Percentiles rank a stretch among this genome's conserved stretches.
Evolutionary conservation across 345 rosid genomes (phyloP).

Genomic region (Dipteronia dyeriana): DNA sequence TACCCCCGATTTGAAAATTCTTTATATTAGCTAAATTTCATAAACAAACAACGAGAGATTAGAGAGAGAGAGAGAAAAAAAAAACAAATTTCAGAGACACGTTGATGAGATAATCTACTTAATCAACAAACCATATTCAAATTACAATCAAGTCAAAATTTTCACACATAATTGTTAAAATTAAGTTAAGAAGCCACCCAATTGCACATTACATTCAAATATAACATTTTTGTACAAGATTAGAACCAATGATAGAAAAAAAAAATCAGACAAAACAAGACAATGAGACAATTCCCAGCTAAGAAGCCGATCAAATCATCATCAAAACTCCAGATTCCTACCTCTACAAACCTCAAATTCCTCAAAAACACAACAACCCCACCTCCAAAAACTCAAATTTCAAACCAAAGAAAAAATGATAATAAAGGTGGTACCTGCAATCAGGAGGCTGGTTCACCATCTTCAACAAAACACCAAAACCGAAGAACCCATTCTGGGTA

Average conservation of each 20-base stretch:
- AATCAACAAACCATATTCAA: slow-evolving; percentile 7
- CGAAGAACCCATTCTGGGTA: slow-evolving; percentile 31
- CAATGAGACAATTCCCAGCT: slow-evolving; percentile 22
- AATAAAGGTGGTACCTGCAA: slow-evolving; percentile 25
- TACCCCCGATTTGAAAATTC: slow-evolving; percentile 8
- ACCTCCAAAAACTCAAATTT: slow-evolving; percentile 14
- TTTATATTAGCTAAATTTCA: not conserved
- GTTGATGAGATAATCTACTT: slow-evolving; percentile 11
- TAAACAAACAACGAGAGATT: not conserved
- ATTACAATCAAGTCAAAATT: not conserved
- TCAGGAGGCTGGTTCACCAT: slow-evolving; percentile 26
- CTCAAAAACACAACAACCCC: not conserved
- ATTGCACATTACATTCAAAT: not conserved
- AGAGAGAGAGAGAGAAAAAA: not conserved
- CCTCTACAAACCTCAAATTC: not conserved
- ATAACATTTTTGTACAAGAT: not conserved
- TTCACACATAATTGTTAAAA: not conserved
- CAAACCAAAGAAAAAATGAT: not conserved
- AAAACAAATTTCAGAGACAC: slow-evolving; percentile 6
- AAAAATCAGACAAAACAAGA: not conserved
- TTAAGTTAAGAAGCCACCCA: slow-evolving; percentile 21
- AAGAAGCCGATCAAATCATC: not conserved
- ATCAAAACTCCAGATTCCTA: slow-evolving; percentile 12
- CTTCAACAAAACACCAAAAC: slow-evolving; percentile 7
- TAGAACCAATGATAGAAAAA: not conserved